A percentile compares a stretch with the other conserved stretches of the same genome.
Conservation (phyloP, 1,139 yeast genomes). For the Taphrina confusa region DNA sequence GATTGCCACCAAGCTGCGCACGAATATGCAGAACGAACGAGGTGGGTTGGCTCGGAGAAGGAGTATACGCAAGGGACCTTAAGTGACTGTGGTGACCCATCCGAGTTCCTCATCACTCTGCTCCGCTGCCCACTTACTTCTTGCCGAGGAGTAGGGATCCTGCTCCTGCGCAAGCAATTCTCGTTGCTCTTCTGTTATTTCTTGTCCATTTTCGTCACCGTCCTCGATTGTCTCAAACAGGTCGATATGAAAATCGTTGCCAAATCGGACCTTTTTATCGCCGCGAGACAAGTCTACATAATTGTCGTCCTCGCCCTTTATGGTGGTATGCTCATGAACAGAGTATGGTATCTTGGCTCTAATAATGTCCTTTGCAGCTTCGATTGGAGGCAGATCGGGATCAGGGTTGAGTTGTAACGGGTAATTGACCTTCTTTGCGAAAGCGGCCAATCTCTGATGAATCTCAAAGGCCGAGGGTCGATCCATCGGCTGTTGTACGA, state of each 20-base stretch:
- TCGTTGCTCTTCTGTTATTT: slow-evolving; percentile 13
- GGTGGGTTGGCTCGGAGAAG: too few relatives aligned
- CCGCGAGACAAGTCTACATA: slow-evolving; percentile 29
- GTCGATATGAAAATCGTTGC: slow-evolving; percentile 28
- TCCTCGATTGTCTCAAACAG: slow-evolving; percentile 29
- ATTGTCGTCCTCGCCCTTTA: slow-evolving; percentile 31
- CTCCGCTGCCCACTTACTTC: slow-evolving; percentile 6
- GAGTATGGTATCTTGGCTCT: slow-evolving; percentile 28
- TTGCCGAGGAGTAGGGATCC: slow-evolving; percentile 1
- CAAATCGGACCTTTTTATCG: slow-evolving; percentile 32
- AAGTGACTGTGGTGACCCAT: slow-evolving; percentile 25
- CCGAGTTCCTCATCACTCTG: slow-evolving; percentile 23
- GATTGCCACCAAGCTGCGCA: too few relatives aligned
- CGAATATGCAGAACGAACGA: too few relatives aligned
- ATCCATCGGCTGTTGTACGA: slow-evolving; percentile 33
- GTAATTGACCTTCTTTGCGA: slow-evolving; percentile 27
- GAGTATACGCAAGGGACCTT: background rate
- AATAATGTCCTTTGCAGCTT: slow-evolving; percentile 32
- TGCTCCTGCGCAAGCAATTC: slow-evolving; percentile 12
- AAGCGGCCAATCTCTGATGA: slow-evolving; percentile 28
- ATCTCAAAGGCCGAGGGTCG: slow-evolving; percentile 32
- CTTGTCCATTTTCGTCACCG: slow-evolving; percentile 32
- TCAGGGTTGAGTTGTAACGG: slow-evolving; percentile 30
- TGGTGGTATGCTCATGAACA: slow-evolving; percentile 33
- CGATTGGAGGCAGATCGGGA: slow-evolving; percentile 30